Percentiles rank a stretch among this genome's conserved stretches.
phyloP scores from a whole-genome alignment of 345 rosid species.

The Syzygium aqueum region DNA sequence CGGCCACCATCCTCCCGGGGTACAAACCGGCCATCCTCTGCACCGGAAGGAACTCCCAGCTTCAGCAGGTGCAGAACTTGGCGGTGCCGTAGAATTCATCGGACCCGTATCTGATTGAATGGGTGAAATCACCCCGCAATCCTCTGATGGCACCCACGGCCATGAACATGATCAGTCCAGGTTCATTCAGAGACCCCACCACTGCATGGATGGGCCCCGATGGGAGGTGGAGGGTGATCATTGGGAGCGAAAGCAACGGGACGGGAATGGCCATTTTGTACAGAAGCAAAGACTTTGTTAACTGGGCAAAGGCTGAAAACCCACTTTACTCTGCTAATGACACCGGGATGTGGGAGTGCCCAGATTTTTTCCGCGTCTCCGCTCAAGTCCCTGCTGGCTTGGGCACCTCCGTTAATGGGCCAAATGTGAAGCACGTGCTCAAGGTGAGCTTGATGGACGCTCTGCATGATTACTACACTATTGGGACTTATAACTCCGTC shows the following conservation, averaged over 20 bases:
- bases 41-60: conserved; percentile 23
- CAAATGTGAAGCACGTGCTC: conserved; percentile 23
- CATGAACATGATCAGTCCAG: conserved; percentile 13
- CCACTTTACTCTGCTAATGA: conserved; percentile 18
- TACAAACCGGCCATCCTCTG: conserved; percentile 31
- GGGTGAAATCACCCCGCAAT: conserved; percentile 34
- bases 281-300: conserved; percentile 30
- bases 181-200: conserved; percentile 46
- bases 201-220: conserved; percentile 40
- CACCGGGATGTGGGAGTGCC: conserved; percentile 55
- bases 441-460: conserved; percentile 28
- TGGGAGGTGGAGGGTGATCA: conserved; percentile 22
- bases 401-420: conserved; percentile 18
- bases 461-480: conserved; percentile 26
- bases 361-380: conserved; percentile 44
- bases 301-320: conserved; percentile 19
- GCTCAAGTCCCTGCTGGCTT: conserved; percentile 8
- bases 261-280: conserved; percentile 25
- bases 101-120: conserved; percentile 33
- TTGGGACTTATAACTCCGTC: conserved; percentile 24
- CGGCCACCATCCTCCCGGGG: conserved; percentile 30
- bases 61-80: conserved; percentile 29
- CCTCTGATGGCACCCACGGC: conserved; percentile 26
- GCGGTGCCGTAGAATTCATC: conserved; percentile 36
- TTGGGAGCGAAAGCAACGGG: conserved; percentile 17